Conservation (phyloP, 441 rosid genomes). For the Erodium trifolium region DNA sequence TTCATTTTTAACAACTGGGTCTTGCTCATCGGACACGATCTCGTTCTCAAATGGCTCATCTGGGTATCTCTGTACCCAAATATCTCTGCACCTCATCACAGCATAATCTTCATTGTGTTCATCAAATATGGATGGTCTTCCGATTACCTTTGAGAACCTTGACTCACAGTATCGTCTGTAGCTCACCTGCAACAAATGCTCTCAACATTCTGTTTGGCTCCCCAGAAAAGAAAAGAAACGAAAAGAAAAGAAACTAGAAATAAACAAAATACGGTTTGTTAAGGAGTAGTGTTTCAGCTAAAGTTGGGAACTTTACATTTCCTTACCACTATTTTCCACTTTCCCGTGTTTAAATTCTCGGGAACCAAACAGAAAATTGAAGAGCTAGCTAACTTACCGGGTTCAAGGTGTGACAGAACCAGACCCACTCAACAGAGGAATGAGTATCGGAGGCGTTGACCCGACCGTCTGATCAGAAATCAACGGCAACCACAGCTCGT, state of each 20-base stretch:
- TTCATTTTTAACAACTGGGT: constrained; percentile 23
- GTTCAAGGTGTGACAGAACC: constrained; percentile 86
- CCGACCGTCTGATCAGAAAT: constrained; percentile 60
- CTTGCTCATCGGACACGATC: constrained; percentile 17
- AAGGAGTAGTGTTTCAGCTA: no score
- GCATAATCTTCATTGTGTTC: constrained; percentile 79
- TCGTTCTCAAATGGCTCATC: constrained; percentile 67
- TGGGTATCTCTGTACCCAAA: constrained; percentile 52
- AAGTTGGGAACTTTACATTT: not conserved
- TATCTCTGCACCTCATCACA: constrained; percentile 49
- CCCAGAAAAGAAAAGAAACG: not conserved
- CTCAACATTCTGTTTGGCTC: constrained; percentile 7
- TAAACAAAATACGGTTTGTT: not conserved
- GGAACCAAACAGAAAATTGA: constrained; percentile 23
- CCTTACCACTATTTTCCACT: not conserved
- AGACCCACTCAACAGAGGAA: constrained; percentile 94
- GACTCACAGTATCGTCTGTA: constrained; percentile 57
- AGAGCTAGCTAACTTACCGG: constrained; percentile 35
- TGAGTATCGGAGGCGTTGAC: constrained; percentile 48
- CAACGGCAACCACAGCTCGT: constrained; percentile 93
- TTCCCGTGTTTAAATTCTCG: constrained; percentile 7
- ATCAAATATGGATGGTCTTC: constrained; percentile 59
- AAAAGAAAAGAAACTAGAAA: not conserved
- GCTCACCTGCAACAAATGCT: constrained; percentile 32
- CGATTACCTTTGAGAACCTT: constrained; percentile 66